phyloP scores from a whole-genome alignment of 148 eudicot species.

The Heliamphora exappendiculata region DNA sequence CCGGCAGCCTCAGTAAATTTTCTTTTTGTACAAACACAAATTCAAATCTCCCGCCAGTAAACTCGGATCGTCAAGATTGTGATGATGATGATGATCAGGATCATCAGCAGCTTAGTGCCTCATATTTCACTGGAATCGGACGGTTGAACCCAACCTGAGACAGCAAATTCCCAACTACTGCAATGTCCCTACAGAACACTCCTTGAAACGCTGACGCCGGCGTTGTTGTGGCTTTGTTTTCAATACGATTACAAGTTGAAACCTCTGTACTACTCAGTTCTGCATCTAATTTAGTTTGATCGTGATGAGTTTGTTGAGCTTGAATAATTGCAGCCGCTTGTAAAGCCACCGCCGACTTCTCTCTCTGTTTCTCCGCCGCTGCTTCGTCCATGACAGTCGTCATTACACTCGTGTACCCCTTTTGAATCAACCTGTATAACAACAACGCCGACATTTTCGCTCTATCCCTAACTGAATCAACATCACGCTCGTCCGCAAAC shows the following conservation, averaged over 20 bases:
- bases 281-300: constrained; percentile 11
- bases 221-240: constrained; percentile 14
- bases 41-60: constrained; percentile 18
- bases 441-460: constrained; percentile 60
- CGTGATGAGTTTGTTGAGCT: constrained; percentile 23
- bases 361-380: constrained; percentile 46
- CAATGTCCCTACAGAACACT: constrained; percentile 86
- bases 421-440: constrained; percentile 68
- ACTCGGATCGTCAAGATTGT: neutral
- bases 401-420: constrained; percentile 51
- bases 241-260: neutral
- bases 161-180: constrained; percentile 68
- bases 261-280: constrained; percentile 3
- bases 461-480: constrained; percentile 60
- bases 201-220: constrained; percentile 54
- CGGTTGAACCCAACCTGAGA: constrained; percentile 76
- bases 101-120: constrained; percentile 72
- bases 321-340: constrained; percentile 23
- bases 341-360: constrained; percentile 43
- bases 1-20: constrained; percentile 8
- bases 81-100: neutral
- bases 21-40: constrained; percentile 29
- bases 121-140: constrained; percentile 71
- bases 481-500: constrained; percentile 55
- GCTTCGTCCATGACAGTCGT: constrained; percentile 49